Evolutionary conservation across 805 yeast species (phyloP), one percentile per base, ranked within the genome.

Genomic region (Zygosaccharomyces rouxii): DNA sequence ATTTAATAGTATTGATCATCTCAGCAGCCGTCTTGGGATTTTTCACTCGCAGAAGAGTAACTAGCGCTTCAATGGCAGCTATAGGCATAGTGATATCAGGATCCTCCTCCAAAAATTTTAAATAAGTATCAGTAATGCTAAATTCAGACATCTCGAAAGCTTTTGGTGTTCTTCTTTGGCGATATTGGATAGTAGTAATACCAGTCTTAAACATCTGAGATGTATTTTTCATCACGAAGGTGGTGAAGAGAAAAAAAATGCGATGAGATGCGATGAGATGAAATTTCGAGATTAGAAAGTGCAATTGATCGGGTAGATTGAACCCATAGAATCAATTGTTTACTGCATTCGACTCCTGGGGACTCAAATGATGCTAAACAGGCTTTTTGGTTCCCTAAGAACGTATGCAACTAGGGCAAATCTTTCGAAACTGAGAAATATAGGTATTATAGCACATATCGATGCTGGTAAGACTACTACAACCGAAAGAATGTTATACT

Each of bases 401-500:
- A 13, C 38, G 9, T 54, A 49, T 44, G 52, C 55, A 5, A 54
- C 57, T 13, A 52, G 46, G 46, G 33, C 48, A 11, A 54, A 49
- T 23, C 44, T 62, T 1, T 49, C 59, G 5, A 57, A 52, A 46
- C 77, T 85, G 21, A 72, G 99, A 51, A 92, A 94, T 67, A 87
- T 94, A 29, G 99, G 99, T 1, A 89, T 94, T 57, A 89, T 94
- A 35, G 99, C 99, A n/a, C 99, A 94, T 64, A 94, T 94, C 46
- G 99, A 94, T 72, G 99, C 99, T 2, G 99, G 99, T 0, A 94
- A 94, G 67, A 94, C 99, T 3, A 94, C 99, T 1, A 90, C 99
- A 1, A 92, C 99, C 0, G 99, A 94, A 64, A 73, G 98, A 40
- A 86, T 94, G 89, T 78, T 94, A n/a, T 92, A 77, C 62, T 90